Evolutionary conservation across 345 rosid genomes (phyloP), one percentile per base, ranked within the genome.

Genomic region (Linum trigynum): DNA sequence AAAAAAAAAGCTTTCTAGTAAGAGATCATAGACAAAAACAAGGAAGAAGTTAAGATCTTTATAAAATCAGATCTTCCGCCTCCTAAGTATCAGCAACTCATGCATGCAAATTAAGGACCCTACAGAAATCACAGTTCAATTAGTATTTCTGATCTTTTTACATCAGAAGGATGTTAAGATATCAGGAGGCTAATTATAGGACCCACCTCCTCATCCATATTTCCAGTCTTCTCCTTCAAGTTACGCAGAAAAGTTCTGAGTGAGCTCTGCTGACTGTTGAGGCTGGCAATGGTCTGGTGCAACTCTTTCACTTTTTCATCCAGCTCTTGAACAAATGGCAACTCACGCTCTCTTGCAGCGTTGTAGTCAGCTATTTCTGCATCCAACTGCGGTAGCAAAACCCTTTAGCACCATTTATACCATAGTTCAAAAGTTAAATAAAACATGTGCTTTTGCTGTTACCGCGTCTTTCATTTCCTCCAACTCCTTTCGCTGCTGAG

Each of bases 261-360:
- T 48, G 92, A 81, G 76, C 77, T 57, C 81, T 94, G 99, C 59
- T 84, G 81, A 73, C 79, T 82, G 85, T 91, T 90, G 61, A 88
- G 91, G 48, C 75, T 83, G 50, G 76, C 71, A 75, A 94, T 80
- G 5, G 74, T 82, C 74, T 84, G 85, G 15, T 65, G 83, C 64
- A 94, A 76, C 61, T 88, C 90, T 72, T 85, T 82, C 60, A 91
- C 84, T 67, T 71, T 76, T 3, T 76, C 68, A 61, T 87, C 88
- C 11, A 83, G 55, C 78, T 88, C 89, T 72, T 85, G 90, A 65
- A 85, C 87, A 75, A 82, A 72, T 3, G 97, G 97, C 55, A 79
- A 64, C 61, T 94, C 97, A 64, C 61, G 82, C 66, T 85, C 88
- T 68, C 81, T 80, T 14, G 86, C 86, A 65, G 77, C 92, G 76